Evolutionary conservation across 768 basidiomycete species (phyloP), one percentile per base, ranked within the genome.

Genomic region (Pleurotus tuber-regium): DNA sequence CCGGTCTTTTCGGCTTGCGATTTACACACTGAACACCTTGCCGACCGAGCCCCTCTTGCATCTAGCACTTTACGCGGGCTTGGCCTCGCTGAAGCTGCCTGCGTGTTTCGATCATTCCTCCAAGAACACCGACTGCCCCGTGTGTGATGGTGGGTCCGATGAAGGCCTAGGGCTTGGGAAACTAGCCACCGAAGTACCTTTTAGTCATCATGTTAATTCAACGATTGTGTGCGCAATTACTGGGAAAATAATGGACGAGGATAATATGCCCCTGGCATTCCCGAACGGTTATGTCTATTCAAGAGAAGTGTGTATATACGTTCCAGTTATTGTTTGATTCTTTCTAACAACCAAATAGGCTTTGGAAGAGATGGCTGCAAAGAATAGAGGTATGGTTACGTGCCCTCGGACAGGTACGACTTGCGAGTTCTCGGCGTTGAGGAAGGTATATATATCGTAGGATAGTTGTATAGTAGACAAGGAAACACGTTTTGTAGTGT

Each of bases 201-300:
- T 81, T 63, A 91, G 89, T 58, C 95, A 98, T 70, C 94, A 98
- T 64, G 84, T 87, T 33, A 98, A 96, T 63, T 96, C 93, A 18
- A 96, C 92, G 0, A 91, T 99, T 50, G 95, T 98, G 12, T 98
- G 97, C 63, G 71, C 84, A 47, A 78, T 98, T 61, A 92, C 82
- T 56, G 94, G 96, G 21, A 85, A 86, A 65, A 94, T 98, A 51
- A 96, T 98, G 87, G 89, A 97, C 60, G 94, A 85, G 57, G 85
- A 93, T 63, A 95, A 95, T 60, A 85, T 87, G 76, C 92, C 95
- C 0, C 80, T 97, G 85, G 87, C 84, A 10, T 91, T 97, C 59
- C 89, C 93, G 2, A 84, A 91, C 56, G 95, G 96, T 14, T 78
- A 87, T 60, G 95, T 98, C 31, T 98, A 98, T 66, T 95, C 92